Conservation (phyloP, 2,329 filamentous ascomycete species). For the Nemania serpens region DNA sequence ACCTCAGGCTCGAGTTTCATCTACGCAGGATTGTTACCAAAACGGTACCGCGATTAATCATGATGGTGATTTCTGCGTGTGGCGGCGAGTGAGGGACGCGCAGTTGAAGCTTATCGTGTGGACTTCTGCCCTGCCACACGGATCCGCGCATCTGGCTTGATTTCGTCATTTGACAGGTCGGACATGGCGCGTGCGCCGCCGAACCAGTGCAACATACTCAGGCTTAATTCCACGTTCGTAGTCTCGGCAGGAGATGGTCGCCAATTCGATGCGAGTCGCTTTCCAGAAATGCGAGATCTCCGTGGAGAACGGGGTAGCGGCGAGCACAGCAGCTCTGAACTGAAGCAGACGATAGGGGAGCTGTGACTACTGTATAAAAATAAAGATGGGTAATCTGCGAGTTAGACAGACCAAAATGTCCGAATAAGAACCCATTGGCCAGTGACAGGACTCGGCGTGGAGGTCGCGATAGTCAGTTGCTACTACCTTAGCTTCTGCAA, state of each 20-base stretch:
- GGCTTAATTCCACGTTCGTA: constrained; percentile 7
- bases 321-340: constrained; percentile 8
- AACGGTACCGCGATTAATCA: too few relatives aligned
- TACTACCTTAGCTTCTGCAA: constrained; percentile 33
- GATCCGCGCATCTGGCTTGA: not conserved
- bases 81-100: too few relatives aligned
- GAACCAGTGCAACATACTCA: not conserved
- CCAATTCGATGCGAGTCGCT: constrained; percentile 16
- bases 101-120: too few relatives aligned
- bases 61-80: too few relatives aligned
- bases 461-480: constrained; percentile 31
- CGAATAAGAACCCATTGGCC: constrained; percentile 38
- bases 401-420: constrained; percentile 37
- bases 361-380: constrained; percentile 1
- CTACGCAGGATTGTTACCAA: not conserved
- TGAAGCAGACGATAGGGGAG: not conserved
- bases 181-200: not conserved
- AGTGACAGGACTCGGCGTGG: constrained; percentile 31
- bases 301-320: constrained; percentile 19
- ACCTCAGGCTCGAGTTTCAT: constrained; percentile 34
- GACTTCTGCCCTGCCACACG: too few relatives aligned
- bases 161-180: not conserved
- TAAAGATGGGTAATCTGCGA: constrained; percentile 25
- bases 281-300: constrained; percentile 32
- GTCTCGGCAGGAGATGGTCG: constrained; percentile 16